phyloP scores from a whole-genome alignment of 2,329 filamentous ascomycete species.

The Macroventuria anomochaeta region DNA sequence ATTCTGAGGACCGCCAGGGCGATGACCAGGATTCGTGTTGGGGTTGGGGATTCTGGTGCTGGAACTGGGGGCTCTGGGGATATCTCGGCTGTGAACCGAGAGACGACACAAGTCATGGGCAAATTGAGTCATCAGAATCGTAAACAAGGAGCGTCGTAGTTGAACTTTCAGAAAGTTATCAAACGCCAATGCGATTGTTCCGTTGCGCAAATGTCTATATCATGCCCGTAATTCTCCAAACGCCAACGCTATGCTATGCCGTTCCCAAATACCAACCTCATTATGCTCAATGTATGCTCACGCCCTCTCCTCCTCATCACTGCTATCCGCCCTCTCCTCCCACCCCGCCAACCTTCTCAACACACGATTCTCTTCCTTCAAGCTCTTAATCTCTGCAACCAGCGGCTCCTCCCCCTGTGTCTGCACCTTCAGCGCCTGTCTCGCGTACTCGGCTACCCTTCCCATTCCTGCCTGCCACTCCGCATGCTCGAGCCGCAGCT shows the following conservation, averaged over 20 bases:
- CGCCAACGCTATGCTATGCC: conserved; percentile 34
- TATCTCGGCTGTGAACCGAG: not conserved
- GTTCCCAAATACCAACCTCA: not conserved
- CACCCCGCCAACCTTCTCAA: conserved; percentile 55
- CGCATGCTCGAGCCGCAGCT: conserved; percentile 56
- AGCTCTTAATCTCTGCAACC: conserved; percentile 47
- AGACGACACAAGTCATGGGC: not conserved
- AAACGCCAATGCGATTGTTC: not conserved
- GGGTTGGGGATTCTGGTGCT: not conserved
- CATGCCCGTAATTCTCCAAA: conserved; percentile 8
- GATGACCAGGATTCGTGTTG: not conserved
- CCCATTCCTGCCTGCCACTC: conserved; percentile 57
- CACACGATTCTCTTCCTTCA: conserved; percentile 58
- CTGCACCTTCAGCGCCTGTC: conserved; percentile 49
- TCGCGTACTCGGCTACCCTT: conserved; percentile 52
- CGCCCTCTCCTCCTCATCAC: conserved; percentile 52
- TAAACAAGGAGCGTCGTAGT: not conserved
- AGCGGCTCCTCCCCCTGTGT: conserved; percentile 48
- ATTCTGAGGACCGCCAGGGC: no score
- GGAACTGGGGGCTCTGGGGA: not conserved
- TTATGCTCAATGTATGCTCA: no score
- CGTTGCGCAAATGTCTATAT: not conserved
- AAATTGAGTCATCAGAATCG: not conserved
- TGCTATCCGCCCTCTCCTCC: conserved; percentile 51
- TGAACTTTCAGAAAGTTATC: no score